Base-by-base conservation (phyloP, 192 early-diverging fungal genomes). In the Funneliformis mosseae region DNA sequence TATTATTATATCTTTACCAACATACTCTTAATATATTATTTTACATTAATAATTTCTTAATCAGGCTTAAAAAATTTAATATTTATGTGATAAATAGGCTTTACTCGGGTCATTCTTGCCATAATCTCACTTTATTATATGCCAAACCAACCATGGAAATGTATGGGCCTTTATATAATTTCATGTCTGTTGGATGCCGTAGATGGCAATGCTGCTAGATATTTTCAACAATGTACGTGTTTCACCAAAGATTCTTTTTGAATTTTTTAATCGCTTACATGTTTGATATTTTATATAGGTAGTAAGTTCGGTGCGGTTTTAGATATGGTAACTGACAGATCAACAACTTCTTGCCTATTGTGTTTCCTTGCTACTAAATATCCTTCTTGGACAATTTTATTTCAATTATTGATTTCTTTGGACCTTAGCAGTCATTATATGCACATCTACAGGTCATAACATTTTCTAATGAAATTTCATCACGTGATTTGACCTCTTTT, bases 311-410 rank as follows among this genome's bases (percentile, higher is more conserved):
- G 98, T 46, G 95, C 96, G 38, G 97, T 99, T 21, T 87, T 99
- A 43, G 98, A 99, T 82, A 99, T 99, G 98, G 97, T 99, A 63
- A 99, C 97, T 38, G 98, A 99, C 79, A 91, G 95, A 77, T 94
- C 89, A 83, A 96, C 98, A 9, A 99, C 98, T 21, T 92, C 95
- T 7, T 96, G 95, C 61, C 90, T 99, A 14, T 87, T 99, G 23
- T 92, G 94, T 78, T 96, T 92, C 82, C 90, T 99, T 60, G 88
- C 96, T 23, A 81, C 88, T 42, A 76, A 84, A 9, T 95, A 95
- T 81, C 88, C 93, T 0, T 28, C 28, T 2, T 91, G 92, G 76
- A 88, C 95, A 28, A 81, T 98, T n/a, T 27, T 94, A 9, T 97
- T 97, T 82, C 96, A 97, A 88, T 84, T 95, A 62, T 88, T 99